phyloP scores from a whole-genome alignment of 2,329 filamentous ascomycete species.

The Alternaria atra region DNA sequence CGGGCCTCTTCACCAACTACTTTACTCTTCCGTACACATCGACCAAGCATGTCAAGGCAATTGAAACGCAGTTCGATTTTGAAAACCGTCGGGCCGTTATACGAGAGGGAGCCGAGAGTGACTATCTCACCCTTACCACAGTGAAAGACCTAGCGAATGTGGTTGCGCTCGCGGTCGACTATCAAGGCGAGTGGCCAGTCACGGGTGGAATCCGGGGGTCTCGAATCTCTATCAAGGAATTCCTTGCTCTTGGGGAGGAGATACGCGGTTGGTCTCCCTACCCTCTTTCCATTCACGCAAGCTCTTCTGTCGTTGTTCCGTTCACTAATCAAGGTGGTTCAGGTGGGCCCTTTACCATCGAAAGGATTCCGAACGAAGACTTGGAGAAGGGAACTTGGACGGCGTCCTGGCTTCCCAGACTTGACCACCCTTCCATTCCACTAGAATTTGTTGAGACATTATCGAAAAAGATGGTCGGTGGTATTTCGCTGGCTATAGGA shows the following conservation, averaged over 20 bases:
- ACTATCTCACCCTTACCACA: too few relatives aligned
- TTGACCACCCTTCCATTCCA: slow-evolving; percentile 40
- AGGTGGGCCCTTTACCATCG: slow-evolving; percentile 55
- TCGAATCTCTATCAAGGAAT: slow-evolving; percentile 2
- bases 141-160: too few relatives aligned
- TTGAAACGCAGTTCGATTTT: neutral
- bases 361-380: slow-evolving; percentile 56
- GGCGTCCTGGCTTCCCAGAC: slow-evolving; percentile 52
- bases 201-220: slow-evolving; percentile 25
- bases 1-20: slow-evolving; percentile 63
- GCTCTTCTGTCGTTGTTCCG: neutral
- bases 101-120: too few relatives aligned
- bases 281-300: neutral
- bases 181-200: slow-evolving; percentile 31
- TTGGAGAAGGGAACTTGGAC: slow-evolving; percentile 39
- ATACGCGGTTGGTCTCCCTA: slow-evolving; percentile 20
- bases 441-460: slow-evolving; percentile 45
- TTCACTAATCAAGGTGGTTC: neutral
- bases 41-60: slow-evolving; percentile 53
- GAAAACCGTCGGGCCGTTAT: neutral
- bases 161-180: slow-evolving; percentile 20
- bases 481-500: slow-evolving; percentile 27
- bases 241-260: slow-evolving; percentile 26
- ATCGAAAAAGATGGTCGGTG: slow-evolving; percentile 44
- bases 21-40: slow-evolving; percentile 59